Evolutionary conservation across 2,329 filamentous ascomycete species (phyloP).

Genomic region (Penicillium sp.): DNA sequence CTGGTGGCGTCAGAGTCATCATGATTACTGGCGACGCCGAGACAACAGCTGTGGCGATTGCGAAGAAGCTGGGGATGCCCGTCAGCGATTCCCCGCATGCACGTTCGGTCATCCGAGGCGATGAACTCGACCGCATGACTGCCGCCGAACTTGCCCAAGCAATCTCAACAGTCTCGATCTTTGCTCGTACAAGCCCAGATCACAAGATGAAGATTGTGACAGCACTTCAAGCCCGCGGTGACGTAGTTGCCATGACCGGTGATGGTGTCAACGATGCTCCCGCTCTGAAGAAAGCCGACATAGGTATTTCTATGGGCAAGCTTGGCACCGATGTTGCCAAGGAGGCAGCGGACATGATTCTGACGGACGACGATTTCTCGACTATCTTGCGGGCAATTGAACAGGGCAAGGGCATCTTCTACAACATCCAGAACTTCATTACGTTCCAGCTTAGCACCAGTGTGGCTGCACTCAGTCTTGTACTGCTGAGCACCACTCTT

Average conservation of each 20-base stretch:
- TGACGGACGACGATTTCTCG: conserved; percentile 86
- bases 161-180: conserved; percentile 87
- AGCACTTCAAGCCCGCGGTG: conserved; percentile 85
- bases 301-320: conserved; percentile 94
- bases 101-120: conserved; percentile 72
- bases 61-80: conserved; percentile 90
- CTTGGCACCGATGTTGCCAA: conserved; percentile 97
- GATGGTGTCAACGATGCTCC: conserved; percentile 98
- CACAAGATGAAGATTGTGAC: conserved; percentile 97
- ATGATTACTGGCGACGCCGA: conserved; percentile 99
- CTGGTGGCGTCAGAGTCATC: conserved; percentile 92
- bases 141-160: conserved; percentile 79
- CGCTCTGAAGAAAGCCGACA: conserved; percentile 93
- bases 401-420: conserved; percentile 98
- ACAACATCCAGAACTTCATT: conserved; percentile 99
- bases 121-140: conserved; percentile 90
- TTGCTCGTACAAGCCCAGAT: conserved; percentile 92
- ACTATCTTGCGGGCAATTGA: conserved; percentile 93
- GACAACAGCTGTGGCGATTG: conserved; percentile 90
- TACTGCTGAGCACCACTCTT: conserved; percentile 86
- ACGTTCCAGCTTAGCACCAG: conserved; percentile 98
- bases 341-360: conserved; percentile 83
- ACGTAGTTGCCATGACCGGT: conserved; percentile 98
- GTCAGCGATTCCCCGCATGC: conserved; percentile 59
- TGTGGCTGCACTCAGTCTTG: conserved; percentile 85